Base-by-base conservation (phyloP, 805 yeast species). In the Kluyveromyces nonfermentans region DNA sequence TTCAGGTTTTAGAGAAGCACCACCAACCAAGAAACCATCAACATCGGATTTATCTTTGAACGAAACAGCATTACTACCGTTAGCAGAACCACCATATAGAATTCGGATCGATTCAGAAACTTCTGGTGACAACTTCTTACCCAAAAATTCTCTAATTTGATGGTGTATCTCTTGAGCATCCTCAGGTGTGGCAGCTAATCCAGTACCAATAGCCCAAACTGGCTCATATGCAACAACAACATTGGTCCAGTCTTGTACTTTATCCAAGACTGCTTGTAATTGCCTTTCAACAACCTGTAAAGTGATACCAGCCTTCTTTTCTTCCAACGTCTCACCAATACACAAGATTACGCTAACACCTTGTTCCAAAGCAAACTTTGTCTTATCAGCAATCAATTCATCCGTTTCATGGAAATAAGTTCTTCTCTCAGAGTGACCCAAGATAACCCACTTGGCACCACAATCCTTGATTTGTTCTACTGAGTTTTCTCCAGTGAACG, bases 131-230 rank as follows among this genome's bases (percentile, higher is more conserved):
- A 90, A 77, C 68, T 82, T 78, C 60, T 75, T 71, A 56, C 78
- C 73, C 67, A 93, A 77, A 77, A 77, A 88, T 50, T 71, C 77
- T 77, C 98, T 85, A 72, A 93, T 86, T 57, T 75, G 76, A 65
- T 77, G 77, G 75, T 93, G 98, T 62, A 93, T 86, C 55, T 82
- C 87, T 75, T 93, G 96, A 56, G 98, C 98, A 66, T 93, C 98
- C 56, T 84, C 85, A 56, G 98, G 88, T 58, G 98, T 93, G 50
- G 98, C 97, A 60, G 97, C 96, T 64, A 93, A 80, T 65, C 98
- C 98, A 58, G 97, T 89, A 69, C 98, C 98, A 60, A 93, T 93
- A 60, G 98, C 98, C 98, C 98, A 93, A 56, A 93, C 96, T 60
- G 98, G 98, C 75, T 93, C 98, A 74, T 93, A 93, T 62, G 98